These are phyloP conservation scores for Epipyxis sp. DNA, from an alignment of 108 stramenopile species.

Conservation along the genomic window DNA sequence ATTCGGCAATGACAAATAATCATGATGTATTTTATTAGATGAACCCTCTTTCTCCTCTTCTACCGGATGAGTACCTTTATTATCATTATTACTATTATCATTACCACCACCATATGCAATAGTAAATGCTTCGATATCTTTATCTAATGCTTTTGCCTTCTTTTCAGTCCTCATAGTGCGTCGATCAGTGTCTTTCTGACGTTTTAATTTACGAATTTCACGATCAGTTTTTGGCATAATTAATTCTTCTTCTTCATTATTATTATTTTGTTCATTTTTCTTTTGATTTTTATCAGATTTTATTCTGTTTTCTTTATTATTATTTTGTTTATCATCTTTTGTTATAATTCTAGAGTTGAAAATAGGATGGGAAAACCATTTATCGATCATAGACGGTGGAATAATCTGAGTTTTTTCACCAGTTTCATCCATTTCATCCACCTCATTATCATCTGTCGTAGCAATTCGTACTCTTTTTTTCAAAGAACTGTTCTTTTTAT, in stretches of 20 bases:
- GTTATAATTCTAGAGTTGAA: not conserved
- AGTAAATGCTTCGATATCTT: slow-evolving; percentile 66
- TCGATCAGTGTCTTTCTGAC: slow-evolving; percentile 77
- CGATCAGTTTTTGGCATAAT: slow-evolving; percentile 97
- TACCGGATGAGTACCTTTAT: not conserved
- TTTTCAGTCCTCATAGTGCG: slow-evolving; percentile 68
- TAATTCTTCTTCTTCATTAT: slow-evolving; percentile 71
- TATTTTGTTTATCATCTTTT: not conserved
- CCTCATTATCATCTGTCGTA: not conserved
- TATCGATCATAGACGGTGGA: not conserved
- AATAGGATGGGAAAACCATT: slow-evolving; percentile 33
- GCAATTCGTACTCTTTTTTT: too few species aligned
- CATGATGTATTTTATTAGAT: not conserved
- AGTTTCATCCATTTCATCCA: not conserved
- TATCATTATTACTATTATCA: too few species aligned
- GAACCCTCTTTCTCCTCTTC: not conserved
- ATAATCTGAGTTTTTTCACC: not conserved
- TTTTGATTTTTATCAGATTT: slow-evolving; percentile 24
- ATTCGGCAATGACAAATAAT: too few species aligned
- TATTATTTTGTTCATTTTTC: slow-evolving; percentile 24
- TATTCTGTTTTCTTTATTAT: not conserved
- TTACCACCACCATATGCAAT: too few species aligned
- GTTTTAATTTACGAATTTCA: slow-evolving; percentile 85
- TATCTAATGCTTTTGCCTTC: slow-evolving; percentile 32
- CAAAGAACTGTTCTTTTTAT: not conserved